These are phyloP conservation scores for Xylaria palmicola DNA, from an alignment of 495 filamentous ascomycete species.

Conservation along the genomic window DNA sequence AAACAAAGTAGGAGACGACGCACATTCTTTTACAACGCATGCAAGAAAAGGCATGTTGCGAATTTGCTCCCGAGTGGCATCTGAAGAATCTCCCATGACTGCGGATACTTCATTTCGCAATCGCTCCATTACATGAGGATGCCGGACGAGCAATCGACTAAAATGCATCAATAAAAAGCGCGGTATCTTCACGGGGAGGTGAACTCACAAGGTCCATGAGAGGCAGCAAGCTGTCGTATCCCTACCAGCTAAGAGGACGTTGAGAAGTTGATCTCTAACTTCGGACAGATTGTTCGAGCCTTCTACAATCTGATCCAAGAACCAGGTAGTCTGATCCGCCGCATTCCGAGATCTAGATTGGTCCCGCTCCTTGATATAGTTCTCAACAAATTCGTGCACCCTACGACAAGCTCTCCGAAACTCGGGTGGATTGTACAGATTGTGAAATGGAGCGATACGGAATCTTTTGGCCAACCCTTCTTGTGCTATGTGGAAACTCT, in stretches of 20 bases:
- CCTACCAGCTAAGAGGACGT: conserved; percentile 24
- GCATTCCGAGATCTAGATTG: not conserved
- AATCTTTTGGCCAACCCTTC: conserved; percentile 39
- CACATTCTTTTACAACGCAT: conserved; percentile 45
- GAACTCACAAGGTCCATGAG: conserved; percentile 30
- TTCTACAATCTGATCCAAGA: not conserved
- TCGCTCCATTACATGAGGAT: not conserved
- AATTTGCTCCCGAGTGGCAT: conserved; percentile 36
- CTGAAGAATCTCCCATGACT: conserved; percentile 20
- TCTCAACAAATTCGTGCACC: conserved; percentile 43
- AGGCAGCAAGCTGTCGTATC: conserved; percentile 33
- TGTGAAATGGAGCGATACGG: conserved; percentile 40
- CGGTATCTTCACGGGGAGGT: too few relatives aligned
- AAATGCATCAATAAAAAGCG: not conserved
- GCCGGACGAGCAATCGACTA: not conserved
- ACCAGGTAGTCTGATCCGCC: not conserved
- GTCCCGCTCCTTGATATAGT: conserved; percentile 30
- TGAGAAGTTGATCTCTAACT: conserved; percentile 29
- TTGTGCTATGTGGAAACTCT: conserved; percentile 39
- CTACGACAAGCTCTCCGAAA: conserved; percentile 39
- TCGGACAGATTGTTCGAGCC: not conserved
- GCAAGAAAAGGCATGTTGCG: conserved; percentile 41
- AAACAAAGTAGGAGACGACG: not conserved
- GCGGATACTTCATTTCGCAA: not conserved
- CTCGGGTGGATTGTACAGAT: conserved; percentile 30